Conservation (phyloP, 257 asterid genomes). For the Plantago elongata region DNA sequence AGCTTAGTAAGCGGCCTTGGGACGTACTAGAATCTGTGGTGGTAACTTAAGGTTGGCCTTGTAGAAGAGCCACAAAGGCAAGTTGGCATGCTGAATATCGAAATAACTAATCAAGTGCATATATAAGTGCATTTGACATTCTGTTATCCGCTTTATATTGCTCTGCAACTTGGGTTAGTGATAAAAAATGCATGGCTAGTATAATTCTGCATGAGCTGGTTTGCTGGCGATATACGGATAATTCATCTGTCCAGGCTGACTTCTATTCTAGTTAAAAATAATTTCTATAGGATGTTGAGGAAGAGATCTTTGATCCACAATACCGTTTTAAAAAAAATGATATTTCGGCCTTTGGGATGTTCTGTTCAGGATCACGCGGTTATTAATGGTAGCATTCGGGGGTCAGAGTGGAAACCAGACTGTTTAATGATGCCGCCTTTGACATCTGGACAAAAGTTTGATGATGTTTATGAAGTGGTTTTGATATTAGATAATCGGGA, state of each 20-base stretch:
- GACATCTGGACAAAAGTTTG: conserved; percentile 69
- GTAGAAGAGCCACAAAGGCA: conserved; percentile 15
- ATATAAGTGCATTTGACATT: no score
- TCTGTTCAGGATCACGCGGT: conserved; percentile 35
- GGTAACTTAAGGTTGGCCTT: neutral
- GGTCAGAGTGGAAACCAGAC: conserved; percentile 40
- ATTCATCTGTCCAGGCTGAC: neutral
- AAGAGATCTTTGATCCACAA: conserved; percentile 15
- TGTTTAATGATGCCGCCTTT: conserved; percentile 69
- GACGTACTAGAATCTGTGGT: neutral
- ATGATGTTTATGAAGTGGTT: conserved; percentile 74
- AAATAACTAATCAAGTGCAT: no score
- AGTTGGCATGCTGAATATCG: conserved; percentile 4
- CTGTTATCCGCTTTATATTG: no score
- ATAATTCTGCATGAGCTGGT: no score
- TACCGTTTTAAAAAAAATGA: no score
- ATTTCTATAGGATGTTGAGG: conserved; percentile 1
- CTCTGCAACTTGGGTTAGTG: no score
- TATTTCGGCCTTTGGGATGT: conserved; percentile 21
- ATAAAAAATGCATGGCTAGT: no score
- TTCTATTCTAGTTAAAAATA: conserved; percentile 1
- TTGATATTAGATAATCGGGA: conserved; percentile 89
- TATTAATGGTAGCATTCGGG: conserved; percentile 29
- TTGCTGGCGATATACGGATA: conserved; percentile 8
- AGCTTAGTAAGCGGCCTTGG: neutral